Percentiles rank a stretch among this genome's conserved stretches.
These are phyloP conservation scores for Rachicladosporium sp. DNA, from an alignment of 2,329 filamentous ascomycete species.

Conservation along the genomic window DNA sequence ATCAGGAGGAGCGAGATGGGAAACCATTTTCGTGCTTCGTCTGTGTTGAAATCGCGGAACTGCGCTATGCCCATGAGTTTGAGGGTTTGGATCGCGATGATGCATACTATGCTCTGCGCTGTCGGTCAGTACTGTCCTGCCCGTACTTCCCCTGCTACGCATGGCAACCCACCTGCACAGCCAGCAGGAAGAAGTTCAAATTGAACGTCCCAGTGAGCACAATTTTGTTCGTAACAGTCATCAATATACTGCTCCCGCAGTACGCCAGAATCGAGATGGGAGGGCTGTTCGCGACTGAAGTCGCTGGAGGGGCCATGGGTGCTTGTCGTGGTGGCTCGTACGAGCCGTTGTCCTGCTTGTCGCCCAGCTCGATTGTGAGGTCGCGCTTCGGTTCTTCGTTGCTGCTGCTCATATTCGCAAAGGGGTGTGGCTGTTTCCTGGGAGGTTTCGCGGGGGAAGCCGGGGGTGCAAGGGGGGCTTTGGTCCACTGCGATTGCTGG, in stretches of 20 bases:
- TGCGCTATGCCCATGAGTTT: conserved; percentile 73
- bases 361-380: conserved; percentile 58
- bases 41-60: conserved; percentile 70
- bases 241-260: conserved; percentile 87
- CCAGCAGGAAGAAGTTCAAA: conserved; percentile 88
- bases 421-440: conserved; percentile 3
- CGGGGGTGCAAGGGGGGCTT: conserved; percentile 10
- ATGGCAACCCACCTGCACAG: conserved; percentile 58
- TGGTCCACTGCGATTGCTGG: conserved; percentile 2
- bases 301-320: conserved; percentile 34
- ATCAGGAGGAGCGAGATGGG: conserved; percentile 91
- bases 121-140: no score
- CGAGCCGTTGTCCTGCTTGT: conserved; percentile 39
- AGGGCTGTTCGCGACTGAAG: conserved; percentile 49
- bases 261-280: conserved; percentile 74
- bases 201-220: conserved; percentile 92
- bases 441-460: conserved; percentile 4
- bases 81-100: conserved; percentile 67
- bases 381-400: conserved; percentile 82
- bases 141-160: no score
- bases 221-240: conserved; percentile 99
- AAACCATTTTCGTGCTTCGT: conserved; percentile 94
- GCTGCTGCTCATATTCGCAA: conserved; percentile 45
- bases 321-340: conserved; percentile 30
- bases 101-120: conserved; percentile 72